Conservation (phyloP, 2,329 filamentous ascomycete genomes). For the Parastagonospora avenae region DNA sequence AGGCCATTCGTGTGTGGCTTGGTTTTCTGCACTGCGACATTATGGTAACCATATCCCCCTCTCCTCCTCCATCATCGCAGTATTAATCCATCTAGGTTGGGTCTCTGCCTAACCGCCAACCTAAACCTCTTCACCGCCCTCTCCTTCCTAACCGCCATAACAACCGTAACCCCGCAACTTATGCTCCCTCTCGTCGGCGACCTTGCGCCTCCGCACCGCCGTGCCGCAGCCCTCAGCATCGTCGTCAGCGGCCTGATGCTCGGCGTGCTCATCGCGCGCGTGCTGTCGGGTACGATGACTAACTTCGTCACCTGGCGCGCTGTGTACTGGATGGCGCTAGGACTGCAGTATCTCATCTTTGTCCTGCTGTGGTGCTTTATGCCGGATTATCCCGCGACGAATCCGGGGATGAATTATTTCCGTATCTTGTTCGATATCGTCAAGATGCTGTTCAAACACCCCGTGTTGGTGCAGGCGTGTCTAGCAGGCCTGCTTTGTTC, state of each 20-base stretch:
- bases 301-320: slow-evolving; percentile 76
- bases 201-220: slow-evolving; percentile 70
- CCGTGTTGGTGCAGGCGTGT: slow-evolving; percentile 72
- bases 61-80: background rate
- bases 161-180: slow-evolving; percentile 74
- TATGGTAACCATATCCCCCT: slow-evolving; percentile 58
- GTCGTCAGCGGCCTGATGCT: slow-evolving; percentile 77
- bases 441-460: slow-evolving; percentile 66
- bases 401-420: slow-evolving; percentile 70
- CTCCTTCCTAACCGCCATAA: slow-evolving; percentile 75
- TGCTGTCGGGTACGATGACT: slow-evolving; percentile 76
- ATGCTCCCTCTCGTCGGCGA: slow-evolving; percentile 84
- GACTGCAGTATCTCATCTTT: slow-evolving; percentile 71
- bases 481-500: slow-evolving; percentile 68
- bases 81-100: slow-evolving; percentile 52
- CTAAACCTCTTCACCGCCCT: slow-evolving; percentile 70
- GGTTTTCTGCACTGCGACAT: slow-evolving; percentile 69
- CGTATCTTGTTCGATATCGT: slow-evolving; percentile 69
- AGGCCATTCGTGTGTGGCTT: slow-evolving; percentile 72
- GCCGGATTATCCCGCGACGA: slow-evolving; percentile 80
- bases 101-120: slow-evolving; percentile 69
- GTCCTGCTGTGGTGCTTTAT: slow-evolving; percentile 71
- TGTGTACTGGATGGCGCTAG: slow-evolving; percentile 79
- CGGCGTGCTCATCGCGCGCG: slow-evolving; percentile 75
- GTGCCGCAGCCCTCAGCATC: slow-evolving; percentile 72